Evolutionary conservation across 176 grass and related monocot genomes (phyloP).

Genomic region (sorghum (Sorghum bicolor)): Sorghum_bicolor_NCBIv3 NC_012872.2:4754001-4754500

Average conservation of each 20-base stretch:
- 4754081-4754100: background rate
- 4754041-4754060: slow-evolving; percentile 6
- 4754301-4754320: no score
- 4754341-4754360: no score
- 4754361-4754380: no score
- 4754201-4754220: background rate
- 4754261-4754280: background rate
- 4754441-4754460: no score
- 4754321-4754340: no score
- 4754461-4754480: no score
- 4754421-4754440: no score
- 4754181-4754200: background rate
- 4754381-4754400: no score
- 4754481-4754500: no score
- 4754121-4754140: background rate
- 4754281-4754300: background rate
- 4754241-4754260: background rate
- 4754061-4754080: background rate
- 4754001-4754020: no score
- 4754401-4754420: no score
- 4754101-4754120: background rate
- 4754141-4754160: background rate
- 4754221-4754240: background rate
- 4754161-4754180: background rate
- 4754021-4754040: background rate